phyloP scores from a whole-genome alignment of 441 rosid species.

The Erodium trifolium region DNA sequence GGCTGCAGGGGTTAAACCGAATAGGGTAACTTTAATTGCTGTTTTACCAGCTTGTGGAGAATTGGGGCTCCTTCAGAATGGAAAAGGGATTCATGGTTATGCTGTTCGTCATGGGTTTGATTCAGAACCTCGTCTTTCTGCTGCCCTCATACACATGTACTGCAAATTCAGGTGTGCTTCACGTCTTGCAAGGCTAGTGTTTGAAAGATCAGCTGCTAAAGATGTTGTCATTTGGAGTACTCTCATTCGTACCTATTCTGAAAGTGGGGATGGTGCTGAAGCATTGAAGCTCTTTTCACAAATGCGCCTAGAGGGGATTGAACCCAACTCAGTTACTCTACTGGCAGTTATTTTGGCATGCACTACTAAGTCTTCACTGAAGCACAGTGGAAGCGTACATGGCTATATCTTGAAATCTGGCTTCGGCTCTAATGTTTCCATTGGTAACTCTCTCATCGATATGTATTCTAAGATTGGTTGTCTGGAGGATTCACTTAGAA shows the following conservation, averaged over 20 bases:
- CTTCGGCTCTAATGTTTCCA: conserved; percentile 30
- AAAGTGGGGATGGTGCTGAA: conserved; percentile 27
- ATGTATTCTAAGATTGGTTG: conserved; percentile 51
- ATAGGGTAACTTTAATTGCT: conserved; percentile 35
- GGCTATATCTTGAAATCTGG: conserved; percentile 34
- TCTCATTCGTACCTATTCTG: conserved; percentile 41
- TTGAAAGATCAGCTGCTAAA: conserved; percentile 35
- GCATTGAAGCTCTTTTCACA: conserved; percentile 35
- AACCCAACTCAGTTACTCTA: conserved; percentile 46
- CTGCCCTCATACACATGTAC: conserved; percentile 55
- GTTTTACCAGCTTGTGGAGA: conserved; percentile 49
- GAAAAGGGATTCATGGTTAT: conserved; percentile 54
- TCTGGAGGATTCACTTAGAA: conserved; percentile 27
- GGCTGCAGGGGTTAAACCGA: conserved; percentile 29
- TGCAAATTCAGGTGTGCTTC: conserved; percentile 36
- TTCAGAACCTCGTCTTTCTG: conserved; percentile 33
- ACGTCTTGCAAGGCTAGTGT: conserved; percentile 28
- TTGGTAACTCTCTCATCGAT: conserved; percentile 40
- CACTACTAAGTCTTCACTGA: conserved; percentile 30
- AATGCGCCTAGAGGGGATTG: conserved; percentile 29
- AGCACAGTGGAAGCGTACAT: conserved; percentile 33
- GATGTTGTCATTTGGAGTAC: conserved; percentile 57
- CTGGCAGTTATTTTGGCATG: conserved; percentile 45
- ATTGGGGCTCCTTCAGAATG: conserved; percentile 26
- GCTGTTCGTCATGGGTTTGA: conserved; percentile 34